These are phyloP conservation scores for Cyberlindnera mycetangii DNA, from an alignment of 805 yeast species.

Conservation along the genomic window DNA sequence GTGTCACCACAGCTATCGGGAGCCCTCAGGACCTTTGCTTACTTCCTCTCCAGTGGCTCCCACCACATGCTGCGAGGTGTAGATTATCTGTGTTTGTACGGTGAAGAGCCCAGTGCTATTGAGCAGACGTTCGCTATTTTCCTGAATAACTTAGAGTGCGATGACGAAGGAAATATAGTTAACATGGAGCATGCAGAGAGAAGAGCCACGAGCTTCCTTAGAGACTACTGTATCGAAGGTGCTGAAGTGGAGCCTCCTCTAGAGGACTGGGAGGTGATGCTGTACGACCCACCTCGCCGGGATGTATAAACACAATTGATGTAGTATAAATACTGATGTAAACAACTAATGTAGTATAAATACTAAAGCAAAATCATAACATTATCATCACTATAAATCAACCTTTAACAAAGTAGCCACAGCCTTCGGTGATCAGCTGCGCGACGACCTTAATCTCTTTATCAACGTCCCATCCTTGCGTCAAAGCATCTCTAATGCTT, in stretches of 20 bases:
- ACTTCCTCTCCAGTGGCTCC: conserved; percentile 7
- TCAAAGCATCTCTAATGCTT: conserved; percentile 64
- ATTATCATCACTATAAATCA: not conserved
- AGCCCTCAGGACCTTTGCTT: conserved; percentile 6
- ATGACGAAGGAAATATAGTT: not conserved
- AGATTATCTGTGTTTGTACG: conserved; percentile 4
- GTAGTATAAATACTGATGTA: not conserved
- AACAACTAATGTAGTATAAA: not conserved
- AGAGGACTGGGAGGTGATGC: conserved; percentile 7
- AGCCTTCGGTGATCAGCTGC: conserved; percentile 18
- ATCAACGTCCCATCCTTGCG: conserved; percentile 54
- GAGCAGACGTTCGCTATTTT: conserved; percentile 9
- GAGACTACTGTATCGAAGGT: conserved; percentile 1
- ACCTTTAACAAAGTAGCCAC: conserved; percentile 15
- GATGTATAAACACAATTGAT: too few species aligned
- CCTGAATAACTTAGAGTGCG: conserved; percentile 5
- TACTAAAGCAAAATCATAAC: not conserved
- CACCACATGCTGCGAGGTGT: conserved; percentile 5
- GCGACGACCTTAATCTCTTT: conserved; percentile 45
- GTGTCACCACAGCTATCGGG: not conserved
- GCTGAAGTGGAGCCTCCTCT: not conserved
- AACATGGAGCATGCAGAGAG: conserved; percentile 6
- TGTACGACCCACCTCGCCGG: not conserved
- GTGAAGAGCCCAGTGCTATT: conserved; percentile 10
- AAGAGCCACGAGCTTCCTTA: conserved; percentile 7